Conservation (phyloP, 306 rosid genomes). For the Acacia confusa region DNA sequence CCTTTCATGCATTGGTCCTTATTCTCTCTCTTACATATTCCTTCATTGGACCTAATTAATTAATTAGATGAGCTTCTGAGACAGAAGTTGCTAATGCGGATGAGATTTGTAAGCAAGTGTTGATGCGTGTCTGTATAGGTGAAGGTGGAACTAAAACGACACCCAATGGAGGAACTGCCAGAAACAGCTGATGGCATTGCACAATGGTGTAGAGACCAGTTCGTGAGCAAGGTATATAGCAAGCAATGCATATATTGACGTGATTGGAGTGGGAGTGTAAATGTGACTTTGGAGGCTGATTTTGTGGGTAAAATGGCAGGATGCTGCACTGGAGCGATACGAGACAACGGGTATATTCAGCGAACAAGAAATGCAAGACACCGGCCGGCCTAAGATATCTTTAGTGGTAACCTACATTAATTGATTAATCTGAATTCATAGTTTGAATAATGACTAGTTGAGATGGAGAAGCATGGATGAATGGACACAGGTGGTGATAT, state of each 20-base stretch:
- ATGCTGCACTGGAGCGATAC: slow-evolving; percentile 73
- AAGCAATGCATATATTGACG: neutral
- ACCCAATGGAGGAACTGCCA: slow-evolving; percentile 70
- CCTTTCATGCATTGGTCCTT: too few species aligned
- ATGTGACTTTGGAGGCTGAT: neutral
- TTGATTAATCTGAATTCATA: too few species aligned
- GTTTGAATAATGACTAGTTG: too few species aligned
- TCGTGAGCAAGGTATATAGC: slow-evolving; percentile 63
- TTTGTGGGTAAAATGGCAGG: slow-evolving; percentile 44
- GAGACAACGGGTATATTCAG: slow-evolving; percentile 52
- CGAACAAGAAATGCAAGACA: slow-evolving; percentile 48
- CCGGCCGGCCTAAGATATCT: slow-evolving; percentile 63
- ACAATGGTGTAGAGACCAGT: slow-evolving; percentile 83
- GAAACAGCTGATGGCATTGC: slow-evolving; percentile 69
- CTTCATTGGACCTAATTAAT: too few species aligned
- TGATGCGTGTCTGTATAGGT: slow-evolving; percentile 41
- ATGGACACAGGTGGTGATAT: slow-evolving; percentile 51
- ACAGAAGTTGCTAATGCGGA: neutral
- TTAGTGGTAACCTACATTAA: slow-evolving; percentile 44
- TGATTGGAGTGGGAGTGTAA: neutral
- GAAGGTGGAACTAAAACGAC: slow-evolving; percentile 74
- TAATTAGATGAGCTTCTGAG: too few species aligned
- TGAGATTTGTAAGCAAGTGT: neutral
- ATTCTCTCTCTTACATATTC: too few species aligned
- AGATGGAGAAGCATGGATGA: too few species aligned